These are phyloP conservation scores for Lactarius akahatsu DNA, from an alignment of 768 basidiomycete species.

Conservation along the genomic window DNA sequence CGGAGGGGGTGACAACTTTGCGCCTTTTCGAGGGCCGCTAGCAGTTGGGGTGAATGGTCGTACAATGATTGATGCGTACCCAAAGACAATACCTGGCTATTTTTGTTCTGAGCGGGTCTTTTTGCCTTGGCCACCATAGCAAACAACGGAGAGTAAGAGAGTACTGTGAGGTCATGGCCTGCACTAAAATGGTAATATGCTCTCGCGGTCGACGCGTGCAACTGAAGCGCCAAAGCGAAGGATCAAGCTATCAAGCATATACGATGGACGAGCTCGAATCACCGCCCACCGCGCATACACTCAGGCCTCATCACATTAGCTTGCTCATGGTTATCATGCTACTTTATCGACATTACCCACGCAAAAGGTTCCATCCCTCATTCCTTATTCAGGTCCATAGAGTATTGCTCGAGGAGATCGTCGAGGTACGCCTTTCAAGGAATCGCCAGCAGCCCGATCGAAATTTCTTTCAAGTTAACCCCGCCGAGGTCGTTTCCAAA, in stretches of 20 bases:
- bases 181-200: slow-evolving; percentile 1
- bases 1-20: slow-evolving; percentile 41
- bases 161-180: not conserved
- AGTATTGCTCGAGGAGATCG: slow-evolving; percentile 64
- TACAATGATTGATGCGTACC: not conserved
- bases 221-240: not conserved
- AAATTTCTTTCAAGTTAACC: slow-evolving; percentile 49
- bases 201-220: not conserved
- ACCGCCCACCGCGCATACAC: slow-evolving; percentile 62
- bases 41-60: not conserved
- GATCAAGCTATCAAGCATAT: slow-evolving; percentile 13
- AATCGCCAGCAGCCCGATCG: slow-evolving; percentile 11
- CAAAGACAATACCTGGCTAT: slow-evolving; percentile 33
- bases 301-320: slow-evolving; percentile 76
- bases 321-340: slow-evolving; percentile 63
- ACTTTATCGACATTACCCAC: slow-evolving; percentile 58
- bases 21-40: slow-evolving; percentile 58
- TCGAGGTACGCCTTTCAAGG: slow-evolving; percentile 50
- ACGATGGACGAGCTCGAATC: slow-evolving; percentile 43
- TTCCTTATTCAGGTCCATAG: slow-evolving; percentile 67
- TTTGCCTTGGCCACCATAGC: slow-evolving; percentile 38
- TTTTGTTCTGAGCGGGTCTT: slow-evolving; percentile 35
- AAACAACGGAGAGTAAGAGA: not conserved
- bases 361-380: slow-evolving; percentile 51
- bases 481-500: slow-evolving; percentile 53